Base-by-base conservation (phyloP, 2,329 filamentous ascomycete species). In the Epichloe hybrida region DNA sequence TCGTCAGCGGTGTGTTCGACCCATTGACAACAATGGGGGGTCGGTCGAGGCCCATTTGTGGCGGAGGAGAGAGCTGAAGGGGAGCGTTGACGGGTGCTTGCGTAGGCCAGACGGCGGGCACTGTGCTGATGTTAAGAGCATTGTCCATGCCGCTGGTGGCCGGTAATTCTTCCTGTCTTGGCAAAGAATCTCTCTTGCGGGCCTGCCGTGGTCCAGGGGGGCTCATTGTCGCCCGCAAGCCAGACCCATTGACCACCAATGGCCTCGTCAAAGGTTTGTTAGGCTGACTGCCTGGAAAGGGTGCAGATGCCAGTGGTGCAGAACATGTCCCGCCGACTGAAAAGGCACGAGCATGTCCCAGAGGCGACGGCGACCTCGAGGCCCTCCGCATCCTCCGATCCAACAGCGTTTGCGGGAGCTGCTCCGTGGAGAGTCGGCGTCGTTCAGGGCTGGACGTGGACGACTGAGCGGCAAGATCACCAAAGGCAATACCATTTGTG, bases 321-420 rank as follows among this genome's bases (percentile, higher is more conserved):
- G 69, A 63, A 1, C 70, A 67, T 40, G 65, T 64, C 17, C 65
- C 69, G 4, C 67, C 70, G 0, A 65, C 58, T 0, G 73, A 72
- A 36, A 69, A 68, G 1, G 69, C 68, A 46, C 74, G 70, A 42
- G 66, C 62, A 52, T 77, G 75, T 3, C 75, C 73, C 2, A 77
- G 62, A 0, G 77, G 76, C 3, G 77, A 81, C 12, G 76, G 77
- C 5, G 77, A 80, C 13, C 76, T 69, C 2, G 76, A 79, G 2
- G 71, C 71, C 38, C 74, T 69, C 56, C 70, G 71, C 62, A 78
- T 77, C 39, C 75, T 66, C 23, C 73, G 68, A 50, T 79, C 75
- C 6, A 79, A 65, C 21, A 79, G 69, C 11, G 72, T 70, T 57
- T 77, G 76, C 0, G 76, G 73, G 4, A 74, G 62, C 54, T 78